Evolutionary conservation across 306 rosid genomes (phyloP).

Genomic region (Hippophae tibetana): DNA sequence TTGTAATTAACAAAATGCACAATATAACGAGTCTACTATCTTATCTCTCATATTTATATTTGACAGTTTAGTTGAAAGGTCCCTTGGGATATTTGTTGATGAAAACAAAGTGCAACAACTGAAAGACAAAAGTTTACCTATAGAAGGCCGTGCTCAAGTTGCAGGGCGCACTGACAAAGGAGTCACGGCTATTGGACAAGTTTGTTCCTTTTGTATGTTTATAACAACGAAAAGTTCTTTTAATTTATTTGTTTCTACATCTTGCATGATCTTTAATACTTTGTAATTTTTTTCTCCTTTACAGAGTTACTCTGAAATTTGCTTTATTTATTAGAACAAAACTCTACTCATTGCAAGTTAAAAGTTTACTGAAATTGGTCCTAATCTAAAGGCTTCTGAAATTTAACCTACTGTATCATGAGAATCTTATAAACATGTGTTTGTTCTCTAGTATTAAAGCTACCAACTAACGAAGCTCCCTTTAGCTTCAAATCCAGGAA

Average conservation of each 20-base stretch:
- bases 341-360: too few species aligned
- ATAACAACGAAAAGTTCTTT: constrained; percentile 15
- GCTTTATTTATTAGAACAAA: too few species aligned
- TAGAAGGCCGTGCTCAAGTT: constrained; percentile 66
- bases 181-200: constrained; percentile 85
- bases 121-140: constrained; percentile 55
- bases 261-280: neutral
- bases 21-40: constrained; percentile 5
- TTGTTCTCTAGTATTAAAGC: too few species aligned
- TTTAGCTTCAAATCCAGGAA: too few species aligned
- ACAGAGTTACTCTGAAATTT: too few species aligned
- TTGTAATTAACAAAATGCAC: neutral
- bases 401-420: too few species aligned
- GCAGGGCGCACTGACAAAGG: constrained; percentile 99
- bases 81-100: constrained; percentile 80
- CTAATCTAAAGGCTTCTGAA: too few species aligned
- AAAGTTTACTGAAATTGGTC: too few species aligned
- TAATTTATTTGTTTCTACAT: constrained; percentile 4
- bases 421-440: too few species aligned
- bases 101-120: constrained; percentile 62
- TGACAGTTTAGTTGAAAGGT: constrained; percentile 50
- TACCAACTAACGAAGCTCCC: too few species aligned
- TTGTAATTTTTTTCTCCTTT: neutral
- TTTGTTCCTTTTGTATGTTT: constrained; percentile 80
- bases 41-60: constrained; percentile 14